These are phyloP conservation scores for Tillandsia fasciculata DNA, from an alignment of 176 grass and related monocot species.

Conservation along the genomic window DNA sequence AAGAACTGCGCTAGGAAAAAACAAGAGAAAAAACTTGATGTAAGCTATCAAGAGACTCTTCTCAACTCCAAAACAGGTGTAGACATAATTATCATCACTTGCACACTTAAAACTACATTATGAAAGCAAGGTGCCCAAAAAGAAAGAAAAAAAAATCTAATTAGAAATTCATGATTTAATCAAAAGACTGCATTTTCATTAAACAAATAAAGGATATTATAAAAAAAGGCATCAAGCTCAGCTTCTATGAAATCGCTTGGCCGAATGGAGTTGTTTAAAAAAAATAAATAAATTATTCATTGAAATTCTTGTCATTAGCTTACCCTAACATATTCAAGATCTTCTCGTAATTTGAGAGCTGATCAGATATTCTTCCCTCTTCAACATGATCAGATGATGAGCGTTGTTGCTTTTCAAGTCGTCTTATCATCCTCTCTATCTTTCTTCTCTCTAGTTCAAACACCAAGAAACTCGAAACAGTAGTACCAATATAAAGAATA, in stretches of 20 bases:
- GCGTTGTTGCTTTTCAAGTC: conserved; percentile 89
- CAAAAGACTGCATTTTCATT: neutral
- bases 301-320: conserved; percentile 15
- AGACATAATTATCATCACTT: neutral
- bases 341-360: conserved; percentile 66
- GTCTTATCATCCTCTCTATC: conserved; percentile 88
- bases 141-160: neutral
- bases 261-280: no score
- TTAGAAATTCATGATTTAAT: neutral
- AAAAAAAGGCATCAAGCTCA: neutral
- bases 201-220: neutral
- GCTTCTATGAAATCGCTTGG: no score
- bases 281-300: no score
- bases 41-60: conserved; percentile 5
- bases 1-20: conserved; percentile 60
- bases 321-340: conserved; percentile 94
- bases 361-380: conserved; percentile 27
- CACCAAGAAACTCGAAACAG: conserved; percentile 20
- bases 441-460: conserved; percentile 73
- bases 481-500: conserved; percentile 5
- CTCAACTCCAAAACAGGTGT: conserved; percentile 18
- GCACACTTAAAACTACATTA: no score
- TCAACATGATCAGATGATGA: conserved; percentile 53
- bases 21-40: conserved; percentile 21
- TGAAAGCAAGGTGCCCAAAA: no score